These are phyloP conservation scores for Noccaea bulbosa DNA, from an alignment of 345 rosid species.

Conservation along the genomic window DNA sequence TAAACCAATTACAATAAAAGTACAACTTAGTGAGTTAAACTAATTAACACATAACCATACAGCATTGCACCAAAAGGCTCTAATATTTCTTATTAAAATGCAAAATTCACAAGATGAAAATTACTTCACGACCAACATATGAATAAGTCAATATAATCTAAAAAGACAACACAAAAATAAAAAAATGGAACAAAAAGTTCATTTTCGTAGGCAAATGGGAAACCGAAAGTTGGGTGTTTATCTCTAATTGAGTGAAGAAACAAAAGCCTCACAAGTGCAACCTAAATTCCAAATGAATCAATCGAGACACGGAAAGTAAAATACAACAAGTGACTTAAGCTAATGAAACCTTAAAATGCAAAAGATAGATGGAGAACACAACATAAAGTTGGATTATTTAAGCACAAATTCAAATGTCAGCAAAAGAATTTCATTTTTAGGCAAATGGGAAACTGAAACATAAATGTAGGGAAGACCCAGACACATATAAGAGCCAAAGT, in stretches of 20 bases:
- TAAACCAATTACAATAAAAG: constrained; percentile 25
- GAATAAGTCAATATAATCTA: neutral
- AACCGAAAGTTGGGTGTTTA: too few relatives aligned
- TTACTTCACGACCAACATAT: neutral
- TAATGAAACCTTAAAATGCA: too few relatives aligned
- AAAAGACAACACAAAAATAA: neutral
- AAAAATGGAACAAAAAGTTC: neutral
- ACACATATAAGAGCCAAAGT: neutral
- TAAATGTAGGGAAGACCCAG: too few relatives aligned
- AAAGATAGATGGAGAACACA: neutral
- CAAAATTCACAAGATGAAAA: neutral
- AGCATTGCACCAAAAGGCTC: neutral
- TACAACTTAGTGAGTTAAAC: neutral
- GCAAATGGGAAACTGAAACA: too few relatives aligned
- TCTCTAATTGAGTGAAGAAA: neutral
- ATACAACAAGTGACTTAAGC: neutral
- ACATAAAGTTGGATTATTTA: constrained; percentile 5
- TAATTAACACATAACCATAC: neutral
- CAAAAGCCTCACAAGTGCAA: neutral
- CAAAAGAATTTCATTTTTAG: too few relatives aligned
- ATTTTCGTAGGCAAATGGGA: neutral
- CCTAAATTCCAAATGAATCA: neutral
- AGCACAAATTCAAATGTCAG: too few relatives aligned
- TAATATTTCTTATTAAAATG: neutral
- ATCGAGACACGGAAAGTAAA: neutral